phyloP scores from a whole-genome alignment of 2,329 filamentous ascomycete species.

The Rosellinia necatrix region DNA sequence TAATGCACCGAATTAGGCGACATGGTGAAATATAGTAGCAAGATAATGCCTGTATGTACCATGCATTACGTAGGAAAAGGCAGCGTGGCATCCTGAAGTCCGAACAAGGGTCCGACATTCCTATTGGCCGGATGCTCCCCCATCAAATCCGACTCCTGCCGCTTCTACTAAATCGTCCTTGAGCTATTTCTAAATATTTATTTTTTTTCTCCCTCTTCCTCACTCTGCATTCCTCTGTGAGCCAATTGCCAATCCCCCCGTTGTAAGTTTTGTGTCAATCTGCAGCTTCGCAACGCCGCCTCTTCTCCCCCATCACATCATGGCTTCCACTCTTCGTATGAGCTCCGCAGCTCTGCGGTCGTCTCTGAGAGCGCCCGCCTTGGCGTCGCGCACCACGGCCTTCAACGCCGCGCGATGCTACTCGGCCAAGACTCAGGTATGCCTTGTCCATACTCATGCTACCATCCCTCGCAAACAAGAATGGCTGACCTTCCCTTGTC shows the following conservation, averaged over 20 bases:
- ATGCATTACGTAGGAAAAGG: no score
- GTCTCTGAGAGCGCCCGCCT: slow-evolving; percentile 68
- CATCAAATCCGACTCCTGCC: slow-evolving; percentile 26
- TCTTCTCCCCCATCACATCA: slow-evolving; percentile 49
- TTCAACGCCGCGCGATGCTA: slow-evolving; percentile 89
- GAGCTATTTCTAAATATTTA: slow-evolving; percentile 31
- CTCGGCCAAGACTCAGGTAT: slow-evolving; percentile 85
- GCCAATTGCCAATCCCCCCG: slow-evolving; percentile 18
- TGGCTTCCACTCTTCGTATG: slow-evolving; percentile 84
- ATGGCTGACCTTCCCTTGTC: slow-evolving; percentile 31
- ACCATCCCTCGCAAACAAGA: slow-evolving; percentile 5
- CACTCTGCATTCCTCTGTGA: slow-evolving; percentile 16
- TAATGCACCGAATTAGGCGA: slow-evolving; percentile 16
- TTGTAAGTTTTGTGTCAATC: slow-evolving; percentile 15
- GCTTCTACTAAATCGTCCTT: slow-evolving; percentile 24
- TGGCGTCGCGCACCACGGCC: slow-evolving; percentile 70
- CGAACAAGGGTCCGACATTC: slow-evolving; percentile 10
- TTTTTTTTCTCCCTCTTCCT: slow-evolving; percentile 21
- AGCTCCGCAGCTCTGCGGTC: slow-evolving; percentile 82
- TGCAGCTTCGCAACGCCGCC: slow-evolving; percentile 17
- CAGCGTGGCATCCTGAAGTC: slow-evolving; percentile 21
- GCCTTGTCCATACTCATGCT: slow-evolving; percentile 36
- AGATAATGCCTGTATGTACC: neutral
- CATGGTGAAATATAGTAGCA: neutral
- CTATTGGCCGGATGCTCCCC: slow-evolving; percentile 25